These are phyloP conservation scores for Pythium oligandrum DNA, from an alignment of 352 stramenopile genomes.

Conservation along the genomic window DNA sequence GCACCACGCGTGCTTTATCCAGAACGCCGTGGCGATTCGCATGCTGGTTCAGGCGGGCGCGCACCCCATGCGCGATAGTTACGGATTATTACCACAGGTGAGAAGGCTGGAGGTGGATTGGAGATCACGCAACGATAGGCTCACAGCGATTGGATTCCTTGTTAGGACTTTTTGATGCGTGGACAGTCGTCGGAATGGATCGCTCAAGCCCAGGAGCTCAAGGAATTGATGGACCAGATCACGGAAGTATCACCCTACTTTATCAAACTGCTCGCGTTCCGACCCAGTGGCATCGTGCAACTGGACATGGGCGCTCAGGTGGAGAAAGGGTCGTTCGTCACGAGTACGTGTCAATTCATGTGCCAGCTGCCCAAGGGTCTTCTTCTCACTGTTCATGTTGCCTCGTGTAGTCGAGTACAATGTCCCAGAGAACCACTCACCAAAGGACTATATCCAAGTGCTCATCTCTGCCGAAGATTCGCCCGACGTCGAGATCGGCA, in stretches of 20 bases:
- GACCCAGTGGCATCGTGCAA: slow-evolving; percentile 78
- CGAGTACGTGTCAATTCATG: slow-evolving; percentile 31
- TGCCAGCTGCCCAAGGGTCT: background rate
- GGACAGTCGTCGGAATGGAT: slow-evolving; percentile 68
- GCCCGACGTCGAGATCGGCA: slow-evolving; percentile 66
- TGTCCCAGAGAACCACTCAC: slow-evolving; percentile 72
- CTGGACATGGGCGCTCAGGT: slow-evolving; percentile 80
- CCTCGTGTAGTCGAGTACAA: slow-evolving; percentile 64
- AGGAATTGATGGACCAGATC: slow-evolving; percentile 63
- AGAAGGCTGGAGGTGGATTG: background rate
- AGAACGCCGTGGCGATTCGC: slow-evolving; percentile 63
- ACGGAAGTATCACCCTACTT: slow-evolving; percentile 55
- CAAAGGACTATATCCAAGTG: slow-evolving; percentile 85
- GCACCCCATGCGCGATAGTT: slow-evolving; percentile 61
- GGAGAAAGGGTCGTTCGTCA: slow-evolving; percentile 80
- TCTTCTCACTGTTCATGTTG: slow-evolving; percentile 3
- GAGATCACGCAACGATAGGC: too few species aligned
- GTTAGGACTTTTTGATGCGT: slow-evolving; percentile 59
- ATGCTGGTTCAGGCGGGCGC: slow-evolving; percentile 75
- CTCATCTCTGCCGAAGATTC: slow-evolving; percentile 73
- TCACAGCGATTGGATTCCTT: too few species aligned
- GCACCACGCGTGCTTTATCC: slow-evolving; percentile 75
- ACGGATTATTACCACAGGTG: slow-evolving; percentile 69
- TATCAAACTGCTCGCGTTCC: slow-evolving; percentile 76
- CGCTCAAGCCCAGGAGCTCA: slow-evolving; percentile 62